Conservation (phyloP, 352 stramenopile genomes). For the Phytopythium oedochilum region DNA sequence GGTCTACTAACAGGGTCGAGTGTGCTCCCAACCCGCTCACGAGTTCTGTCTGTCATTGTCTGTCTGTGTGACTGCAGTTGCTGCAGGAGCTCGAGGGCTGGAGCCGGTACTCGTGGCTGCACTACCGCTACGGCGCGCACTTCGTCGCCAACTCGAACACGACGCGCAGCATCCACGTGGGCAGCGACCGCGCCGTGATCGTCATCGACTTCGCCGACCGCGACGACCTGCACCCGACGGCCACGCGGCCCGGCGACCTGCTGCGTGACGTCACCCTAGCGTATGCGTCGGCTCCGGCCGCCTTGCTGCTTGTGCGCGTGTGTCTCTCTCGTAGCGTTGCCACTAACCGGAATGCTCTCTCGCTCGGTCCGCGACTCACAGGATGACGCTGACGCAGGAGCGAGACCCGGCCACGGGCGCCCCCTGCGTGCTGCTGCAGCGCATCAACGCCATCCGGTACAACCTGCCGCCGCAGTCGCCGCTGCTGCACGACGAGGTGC, state of each 20-base stretch:
- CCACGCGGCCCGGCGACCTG: conserved; percentile 15
- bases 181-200: conserved; percentile 27
- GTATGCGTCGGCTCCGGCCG: no score
- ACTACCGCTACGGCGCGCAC: conserved; percentile 32
- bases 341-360: neutral
- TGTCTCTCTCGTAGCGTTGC: neutral
- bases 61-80: conserved; percentile 1
- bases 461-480: conserved; percentile 39
- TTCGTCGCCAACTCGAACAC: conserved; percentile 39
- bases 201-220: conserved; percentile 43
- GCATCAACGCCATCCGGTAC: conserved; percentile 40
- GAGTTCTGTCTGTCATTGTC: neutral
- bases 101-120: conserved; percentile 33
- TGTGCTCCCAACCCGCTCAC: neutral
- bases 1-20: neutral
- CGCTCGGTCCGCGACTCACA: neutral
- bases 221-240: conserved; percentile 27
- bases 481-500: conserved; percentile 40
- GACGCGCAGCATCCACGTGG: conserved; percentile 25
- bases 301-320: no score
- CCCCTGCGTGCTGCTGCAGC: conserved; percentile 39
- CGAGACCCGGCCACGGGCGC: conserved; percentile 23
- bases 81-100: conserved; percentile 25
- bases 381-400: conserved; percentile 29
- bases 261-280: conserved; percentile 26